Evolutionary conservation across 2,329 filamentous ascomycete species (phyloP), one percentile per base, ranked within the genome.

Genomic region (Trichoderma sp.): DNA sequence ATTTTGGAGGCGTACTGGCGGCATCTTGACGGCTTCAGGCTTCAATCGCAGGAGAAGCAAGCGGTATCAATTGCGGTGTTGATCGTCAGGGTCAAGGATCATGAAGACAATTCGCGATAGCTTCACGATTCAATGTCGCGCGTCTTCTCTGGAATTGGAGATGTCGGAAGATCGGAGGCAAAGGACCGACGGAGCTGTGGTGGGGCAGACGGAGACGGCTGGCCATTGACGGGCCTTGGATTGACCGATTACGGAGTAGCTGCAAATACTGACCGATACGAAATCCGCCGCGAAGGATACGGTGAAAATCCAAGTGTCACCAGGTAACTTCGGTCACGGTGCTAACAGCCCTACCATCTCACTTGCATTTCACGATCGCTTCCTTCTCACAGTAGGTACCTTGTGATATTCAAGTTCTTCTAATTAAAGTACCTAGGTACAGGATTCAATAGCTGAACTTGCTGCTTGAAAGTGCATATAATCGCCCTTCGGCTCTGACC

Each of bases 1-100:
- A 3, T 34, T 2, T 10, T 10, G 3, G 51, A 12, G 24, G 67
- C 81, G 74, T 77, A 87, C 85, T 55, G 84, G 85, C 75, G 85
- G 82, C 84, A 87, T 87, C 15, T 68, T 79, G 71, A 14, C 9
- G 5, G 0, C 30, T 30, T 5, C 6, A 15, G 3, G 3, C 19
- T 30, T 3, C 12, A n/a, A 19, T 44, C 5, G n/a, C 17, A 43
- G 43, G 30, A 58, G 59, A 61, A 14, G 2, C 14, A 43, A 56
- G 45, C 14, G 30, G 21, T n/a, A 9, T 28, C 12, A 39, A 10
- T 55, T 26, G 21, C 3, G 52, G 12, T 45, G 50, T 19, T 0
- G 21, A 3, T 15, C 4, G 3, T 14, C n/a, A 19, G 3, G 7
- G 43, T 14, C n/a, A 19, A 10, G 7, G 43, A 28, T 1, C n/a